phyloP scores from a whole-genome alignment of 345 rosid species.

The Brassica rapa region DNA sequence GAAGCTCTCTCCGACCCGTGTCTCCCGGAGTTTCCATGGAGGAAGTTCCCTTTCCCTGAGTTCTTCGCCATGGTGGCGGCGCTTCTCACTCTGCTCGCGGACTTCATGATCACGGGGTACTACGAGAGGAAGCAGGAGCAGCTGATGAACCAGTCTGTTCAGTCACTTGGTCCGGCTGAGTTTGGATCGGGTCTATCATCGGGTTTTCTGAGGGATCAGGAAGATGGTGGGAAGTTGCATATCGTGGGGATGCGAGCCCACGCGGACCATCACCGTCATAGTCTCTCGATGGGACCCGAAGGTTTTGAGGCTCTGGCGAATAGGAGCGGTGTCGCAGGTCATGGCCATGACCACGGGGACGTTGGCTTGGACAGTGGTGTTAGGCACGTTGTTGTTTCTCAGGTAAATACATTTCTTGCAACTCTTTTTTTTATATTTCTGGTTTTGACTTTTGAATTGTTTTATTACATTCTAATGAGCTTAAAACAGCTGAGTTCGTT shows the following conservation, averaged over 20 bases:
- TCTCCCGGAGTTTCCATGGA: constrained; percentile 74
- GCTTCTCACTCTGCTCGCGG: constrained; percentile 69
- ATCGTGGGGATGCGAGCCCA: constrained; percentile 92
- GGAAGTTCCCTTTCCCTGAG: constrained; percentile 77
- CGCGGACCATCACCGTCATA: constrained; percentile 85
- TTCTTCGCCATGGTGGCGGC: constrained; percentile 89
- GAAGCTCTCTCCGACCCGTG: constrained; percentile 64
- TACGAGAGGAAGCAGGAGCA: constrained; percentile 78
- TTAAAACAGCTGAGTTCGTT: neutral
- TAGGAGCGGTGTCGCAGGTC: constrained; percentile 30
- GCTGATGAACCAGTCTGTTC: constrained; percentile 40
- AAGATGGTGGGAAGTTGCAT: constrained; percentile 80
- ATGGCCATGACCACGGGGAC: constrained; percentile 43
- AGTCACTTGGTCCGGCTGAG: constrained; percentile 41
- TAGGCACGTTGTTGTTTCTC: constrained; percentile 91
- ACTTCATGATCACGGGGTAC: constrained; percentile 84
- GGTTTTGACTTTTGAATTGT: constrained; percentile 16
- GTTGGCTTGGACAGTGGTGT: constrained; percentile 53
- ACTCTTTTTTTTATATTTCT: neutral
- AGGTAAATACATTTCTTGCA: constrained; percentile 45
- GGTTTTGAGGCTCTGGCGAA: constrained; percentile 53
- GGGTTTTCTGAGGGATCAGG: constrained; percentile 44
- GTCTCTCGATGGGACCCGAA: constrained; percentile 57
- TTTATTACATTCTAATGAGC: too few species aligned
- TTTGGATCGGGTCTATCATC: constrained; percentile 36